Evolutionary conservation across 148 eudicot genomes (phyloP).

Genomic region (Chenopodium album): DNA sequence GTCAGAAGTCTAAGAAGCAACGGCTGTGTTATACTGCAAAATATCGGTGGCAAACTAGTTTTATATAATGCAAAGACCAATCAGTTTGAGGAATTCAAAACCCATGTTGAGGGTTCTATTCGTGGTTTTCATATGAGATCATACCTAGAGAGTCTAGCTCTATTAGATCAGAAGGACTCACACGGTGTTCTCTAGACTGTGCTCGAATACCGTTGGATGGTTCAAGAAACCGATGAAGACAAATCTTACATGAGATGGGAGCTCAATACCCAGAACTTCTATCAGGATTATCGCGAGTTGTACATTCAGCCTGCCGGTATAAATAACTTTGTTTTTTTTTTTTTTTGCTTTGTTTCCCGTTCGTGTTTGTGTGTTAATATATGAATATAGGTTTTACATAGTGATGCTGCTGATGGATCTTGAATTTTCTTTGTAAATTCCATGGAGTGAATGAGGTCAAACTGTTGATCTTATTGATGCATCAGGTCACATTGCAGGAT

Average conservation of each 20-base stretch:
- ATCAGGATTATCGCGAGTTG: background rate
- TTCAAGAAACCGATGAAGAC: background rate
- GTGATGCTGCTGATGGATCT: too few species aligned
- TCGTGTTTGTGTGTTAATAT: background rate
- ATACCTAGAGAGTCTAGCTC: slow-evolving; percentile 32
- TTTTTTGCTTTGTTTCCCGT: background rate
- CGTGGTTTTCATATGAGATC: slow-evolving; percentile 24
- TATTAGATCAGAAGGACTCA: background rate
- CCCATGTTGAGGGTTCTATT: slow-evolving; percentile 18
- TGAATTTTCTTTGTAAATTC: too few species aligned
- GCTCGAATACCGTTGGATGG: background rate
- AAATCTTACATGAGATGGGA: background rate
- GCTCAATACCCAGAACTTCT: background rate
- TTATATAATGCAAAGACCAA: slow-evolving; percentile 25
- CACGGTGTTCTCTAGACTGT: background rate
- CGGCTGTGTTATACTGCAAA: slow-evolving; percentile 25
- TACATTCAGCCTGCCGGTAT: background rate
- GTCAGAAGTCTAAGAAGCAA: slow-evolving; percentile 30
- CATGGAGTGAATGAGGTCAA: too few species aligned
- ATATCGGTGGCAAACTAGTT: slow-evolving; percentile 9
- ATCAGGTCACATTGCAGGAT: too few species aligned
- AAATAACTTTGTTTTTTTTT: background rate
- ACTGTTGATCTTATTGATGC: too few species aligned
- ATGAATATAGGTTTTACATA: background rate
- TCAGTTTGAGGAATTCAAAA: slow-evolving; percentile 21